Percentiles rank a stretch among this genome's conserved stretches.
Conservation (phyloP, 805 yeast genomes). For the Sungouiozyma intestinalis region DNA sequence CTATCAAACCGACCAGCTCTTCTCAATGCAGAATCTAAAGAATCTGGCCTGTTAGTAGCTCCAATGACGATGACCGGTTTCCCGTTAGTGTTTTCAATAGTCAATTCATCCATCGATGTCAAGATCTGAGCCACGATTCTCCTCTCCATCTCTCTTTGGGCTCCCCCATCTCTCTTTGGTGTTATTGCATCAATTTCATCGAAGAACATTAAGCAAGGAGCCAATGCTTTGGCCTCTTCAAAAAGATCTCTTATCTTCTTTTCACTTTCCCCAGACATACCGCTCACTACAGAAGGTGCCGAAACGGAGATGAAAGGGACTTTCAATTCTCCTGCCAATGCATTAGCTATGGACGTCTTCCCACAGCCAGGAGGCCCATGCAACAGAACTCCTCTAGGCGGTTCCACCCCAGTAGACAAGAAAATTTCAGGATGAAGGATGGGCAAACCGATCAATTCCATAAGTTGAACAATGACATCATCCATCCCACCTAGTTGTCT, state of each 20-base stretch:
- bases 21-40: conserved; percentile 86
- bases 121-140: conserved; percentile 91
- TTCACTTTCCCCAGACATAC: conserved; percentile 98
- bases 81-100: conserved; percentile 81
- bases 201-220: conserved; percentile 87
- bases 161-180: conserved; percentile 89
- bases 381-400: conserved; percentile 86
- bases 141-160: conserved; percentile 96
- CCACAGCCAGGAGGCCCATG: conserved; percentile 99
- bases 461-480: conserved; percentile 68
- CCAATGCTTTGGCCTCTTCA: conserved; percentile 80
- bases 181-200: conserved; percentile 98
- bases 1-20: conserved; percentile 96
- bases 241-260: conserved; percentile 87
- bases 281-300: conserved; percentile 94
- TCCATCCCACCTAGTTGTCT: conserved; percentile 85
- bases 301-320: conserved; percentile 87
- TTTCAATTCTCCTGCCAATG: conserved; percentile 87
- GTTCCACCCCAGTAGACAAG: conserved; percentile 79
- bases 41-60: conserved; percentile 94
- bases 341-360: conserved; percentile 91
- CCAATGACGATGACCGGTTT: conserved; percentile 91
- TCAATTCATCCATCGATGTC: conserved; percentile 88
- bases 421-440: conserved; percentile 90
- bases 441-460: conserved; percentile 89